phyloP scores from a whole-genome alignment of 768 basidiomycete genomes.

The Boletus rufocinnamomeus region DNA sequence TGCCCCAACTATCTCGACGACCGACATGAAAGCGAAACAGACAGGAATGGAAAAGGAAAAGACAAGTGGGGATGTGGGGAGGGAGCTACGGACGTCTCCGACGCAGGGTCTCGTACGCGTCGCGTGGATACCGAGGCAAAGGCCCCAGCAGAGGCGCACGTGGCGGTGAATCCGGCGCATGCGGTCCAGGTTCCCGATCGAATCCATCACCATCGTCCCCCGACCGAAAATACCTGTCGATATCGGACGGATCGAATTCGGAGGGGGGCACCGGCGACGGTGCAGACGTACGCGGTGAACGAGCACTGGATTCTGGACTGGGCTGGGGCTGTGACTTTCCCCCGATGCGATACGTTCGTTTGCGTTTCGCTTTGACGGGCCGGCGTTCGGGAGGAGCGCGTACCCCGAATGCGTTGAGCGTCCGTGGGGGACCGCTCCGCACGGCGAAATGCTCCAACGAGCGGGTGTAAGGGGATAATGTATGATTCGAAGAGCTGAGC shows the following conservation, averaged over 20 bases:
- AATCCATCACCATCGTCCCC: constrained; percentile 22
- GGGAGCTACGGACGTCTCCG: constrained; percentile 6
- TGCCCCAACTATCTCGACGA: neutral
- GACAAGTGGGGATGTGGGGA: neutral
- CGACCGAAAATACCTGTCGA: constrained; percentile 71
- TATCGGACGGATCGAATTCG: constrained; percentile 69
- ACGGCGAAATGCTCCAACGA: constrained; percentile 91
- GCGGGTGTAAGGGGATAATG: constrained; percentile 90
- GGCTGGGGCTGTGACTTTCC: constrained; percentile 18
- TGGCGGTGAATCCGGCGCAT: neutral
- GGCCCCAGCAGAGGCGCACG: neutral
- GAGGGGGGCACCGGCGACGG: constrained; percentile 43
- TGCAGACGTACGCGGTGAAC: no score
- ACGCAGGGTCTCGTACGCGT: constrained; percentile 13
- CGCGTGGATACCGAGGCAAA: constrained; percentile 4
- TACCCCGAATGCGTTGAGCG: constrained; percentile 37
- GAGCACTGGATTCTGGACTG: constrained; percentile 2
- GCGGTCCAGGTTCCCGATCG: constrained; percentile 1
- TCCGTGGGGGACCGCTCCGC: constrained; percentile 76
- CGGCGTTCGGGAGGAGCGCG: constrained; percentile 45
- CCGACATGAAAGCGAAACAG: neutral
- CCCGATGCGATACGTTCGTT: constrained; percentile 68
- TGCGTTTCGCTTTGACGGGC: constrained; percentile 72
- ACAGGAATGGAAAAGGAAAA: no score
- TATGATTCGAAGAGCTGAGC: constrained; percentile 88